phyloP scores from a whole-genome alignment of 345 rosid genomes.

The Linum tenue region DNA sequence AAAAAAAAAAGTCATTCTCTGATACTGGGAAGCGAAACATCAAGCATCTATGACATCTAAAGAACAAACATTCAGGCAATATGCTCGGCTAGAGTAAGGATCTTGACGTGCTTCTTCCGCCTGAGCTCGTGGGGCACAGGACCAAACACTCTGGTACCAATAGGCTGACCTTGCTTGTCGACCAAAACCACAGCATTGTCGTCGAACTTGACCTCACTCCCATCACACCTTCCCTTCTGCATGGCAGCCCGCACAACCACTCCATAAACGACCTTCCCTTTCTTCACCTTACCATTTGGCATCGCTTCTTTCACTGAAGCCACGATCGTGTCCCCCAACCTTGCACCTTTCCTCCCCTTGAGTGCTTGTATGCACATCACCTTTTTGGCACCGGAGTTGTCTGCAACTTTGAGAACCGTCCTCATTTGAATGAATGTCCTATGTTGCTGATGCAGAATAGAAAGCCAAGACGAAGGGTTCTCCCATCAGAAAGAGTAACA shows the following conservation, averaged over 20 bases:
- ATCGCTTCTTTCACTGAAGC: slow-evolving; percentile 88
- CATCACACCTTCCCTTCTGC: slow-evolving; percentile 83
- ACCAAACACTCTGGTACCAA: slow-evolving; percentile 76
- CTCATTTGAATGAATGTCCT: slow-evolving; percentile 93
- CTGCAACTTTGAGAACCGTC: slow-evolving; percentile 73
- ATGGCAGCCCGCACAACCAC: slow-evolving; percentile 86
- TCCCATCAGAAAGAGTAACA: background rate
- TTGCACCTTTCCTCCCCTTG: slow-evolving; percentile 68
- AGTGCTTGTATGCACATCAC: slow-evolving; percentile 84
- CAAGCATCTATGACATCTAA: too few species aligned
- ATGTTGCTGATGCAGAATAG: slow-evolving; percentile 32
- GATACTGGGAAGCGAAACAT: too few species aligned
- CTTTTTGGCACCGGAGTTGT: slow-evolving; percentile 85
- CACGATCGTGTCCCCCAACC: slow-evolving; percentile 70
- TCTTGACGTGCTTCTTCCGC: slow-evolving; percentile 74
- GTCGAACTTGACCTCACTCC: slow-evolving; percentile 82
- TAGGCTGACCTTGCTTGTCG: slow-evolving; percentile 65
- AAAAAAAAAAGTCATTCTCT: too few species aligned
- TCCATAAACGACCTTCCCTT: slow-evolving; percentile 69
- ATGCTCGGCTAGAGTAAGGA: slow-evolving; percentile 74
- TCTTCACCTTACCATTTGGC: slow-evolving; percentile 92
- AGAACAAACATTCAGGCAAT: slow-evolving; percentile 37
- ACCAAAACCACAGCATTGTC: slow-evolving; percentile 83
- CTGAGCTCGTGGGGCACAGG: slow-evolving; percentile 95
- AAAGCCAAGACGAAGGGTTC: background rate